Evolutionary conservation across 2,329 filamentous ascomycete genomes (phyloP), one percentile per base, ranked within the genome.

Genomic region (Talaromyces sp.): DNA sequence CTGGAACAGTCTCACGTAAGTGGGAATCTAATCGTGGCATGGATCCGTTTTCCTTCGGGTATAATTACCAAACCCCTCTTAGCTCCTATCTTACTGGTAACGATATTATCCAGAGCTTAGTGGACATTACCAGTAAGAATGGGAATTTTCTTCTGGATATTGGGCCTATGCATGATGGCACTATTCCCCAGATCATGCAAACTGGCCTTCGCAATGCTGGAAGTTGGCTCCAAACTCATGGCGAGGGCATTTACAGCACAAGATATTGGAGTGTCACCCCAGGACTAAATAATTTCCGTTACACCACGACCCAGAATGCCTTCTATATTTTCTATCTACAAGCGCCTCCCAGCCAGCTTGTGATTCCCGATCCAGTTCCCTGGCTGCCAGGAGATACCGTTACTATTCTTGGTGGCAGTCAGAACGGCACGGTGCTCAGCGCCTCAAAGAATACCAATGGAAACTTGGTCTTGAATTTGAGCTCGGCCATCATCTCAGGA

Each of bases 1-100:
- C 77, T 2, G 78, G 80, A 2, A 80, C 82, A 8, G 84, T 86
- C 70, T 71, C 77, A 37, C 77, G 83, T 27, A 87, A 87, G 72
- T 88, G 85, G 85, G 86, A 88, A 73, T 82, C 76, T 52, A 87
- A 83, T 73, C 79, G 80, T 47, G 86, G 86, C 47, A 85, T 88
- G 83, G 86, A 88, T 68, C 85, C 86, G 0, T 87, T 80, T 69
- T 81, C 77, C 67, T 88, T 87, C 69, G 86, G 85, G 2, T 88
- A 84, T 74, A 88, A 88, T 70, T 77, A 81, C 8, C 84, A 84
- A 1, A 88, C 85, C 0, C 78, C 82, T 0, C 70, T 75, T 1
- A 71, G 69, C 0, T 77, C 75, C 11, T 87, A 87, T 71, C 83
- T 87, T 79, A 85, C 82, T 43, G 82, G 84, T 0, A 75, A 71